Base-by-base conservation (phyloP, 352 stramenopile species). In the Phytopythium montanum region DNA sequence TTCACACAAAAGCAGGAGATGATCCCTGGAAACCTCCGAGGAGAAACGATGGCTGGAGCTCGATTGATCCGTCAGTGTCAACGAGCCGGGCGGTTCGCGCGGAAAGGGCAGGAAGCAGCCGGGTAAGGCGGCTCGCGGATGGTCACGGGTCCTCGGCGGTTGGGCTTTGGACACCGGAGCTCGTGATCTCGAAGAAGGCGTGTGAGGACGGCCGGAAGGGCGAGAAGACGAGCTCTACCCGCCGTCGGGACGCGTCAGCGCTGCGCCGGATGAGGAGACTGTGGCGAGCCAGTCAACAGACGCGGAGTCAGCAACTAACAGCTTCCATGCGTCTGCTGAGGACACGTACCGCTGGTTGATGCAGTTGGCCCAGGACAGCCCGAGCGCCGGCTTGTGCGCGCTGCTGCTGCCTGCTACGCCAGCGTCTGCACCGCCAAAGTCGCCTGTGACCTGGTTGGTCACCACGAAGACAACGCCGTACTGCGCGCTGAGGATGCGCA, bases 331-430 rank as follows among this genome's bases (percentile, higher is more conserved):
- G 29, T 25, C 26, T 54, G 8, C 5, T 18, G 39, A 41, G 25
- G 21, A 49, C 39, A 66, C 70, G 57, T 66, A 90, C 80, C 85
- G 68, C 61, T 94, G 85, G 65, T 92, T 92, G 68, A 94, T 73
- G 70, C 85, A 94, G 69, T 88, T 81, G 31, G 85, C 89, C 85
- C 85, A 94, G 4, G 85, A 91, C 5, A 92, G 59, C 1, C 85
- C 85, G 2, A 94, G 64, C 26, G 85, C 82, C 2, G 85, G 85
- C 33, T 86, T 81, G 56, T 72, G 46, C 28, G 69, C 68, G 39
- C 64, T 72, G 8, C 18, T 33, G 44, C 18, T 50, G 44, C 3
- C 12, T 23, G 28, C 28, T 23, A 31, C 59, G 33, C 53, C 68
- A 2, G 49, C 56, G 0, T 62, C 64, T 16, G 68, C 65, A 21